A percentile compares a stretch with the other conserved stretches of the same genome.
Evolutionary conservation across 257 asterid species (phyloP).

Genomic region (Solanum gracilifrons): DNA sequence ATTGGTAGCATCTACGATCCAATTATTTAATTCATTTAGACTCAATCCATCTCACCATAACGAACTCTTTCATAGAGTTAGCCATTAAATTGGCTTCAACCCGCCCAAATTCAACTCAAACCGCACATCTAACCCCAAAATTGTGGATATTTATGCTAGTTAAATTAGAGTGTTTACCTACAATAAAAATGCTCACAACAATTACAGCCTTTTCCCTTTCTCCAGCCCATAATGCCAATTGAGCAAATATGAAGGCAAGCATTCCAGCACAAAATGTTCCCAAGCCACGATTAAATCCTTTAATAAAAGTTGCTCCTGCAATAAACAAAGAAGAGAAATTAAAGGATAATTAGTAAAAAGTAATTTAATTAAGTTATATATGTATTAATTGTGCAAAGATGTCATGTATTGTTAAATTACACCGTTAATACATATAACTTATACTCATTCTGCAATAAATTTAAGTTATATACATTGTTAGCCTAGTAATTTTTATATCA

Average conservation of each 20-base stretch:
- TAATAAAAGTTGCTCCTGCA: slow-evolving; percentile 51
- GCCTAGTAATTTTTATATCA: background rate
- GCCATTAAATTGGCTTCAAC: background rate
- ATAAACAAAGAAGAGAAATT: background rate
- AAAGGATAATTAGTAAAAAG: background rate
- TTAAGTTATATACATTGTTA: background rate
- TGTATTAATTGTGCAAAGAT: background rate
- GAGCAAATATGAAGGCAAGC: slow-evolving; percentile 40
- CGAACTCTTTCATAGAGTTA: background rate
- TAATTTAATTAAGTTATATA: background rate
- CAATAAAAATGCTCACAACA: slow-evolving; percentile 34
- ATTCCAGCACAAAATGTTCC: slow-evolving; percentile 54
- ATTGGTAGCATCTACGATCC: background rate
- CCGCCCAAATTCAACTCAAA: background rate
- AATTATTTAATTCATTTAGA: background rate
- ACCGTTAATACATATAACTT: background rate
- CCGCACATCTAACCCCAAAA: background rate
- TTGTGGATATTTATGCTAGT: background rate
- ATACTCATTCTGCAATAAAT: background rate
- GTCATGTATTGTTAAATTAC: background rate
- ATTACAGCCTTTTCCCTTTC: slow-evolving; percentile 25
- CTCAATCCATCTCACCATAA: background rate
- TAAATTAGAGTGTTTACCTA: slow-evolving; percentile 13
- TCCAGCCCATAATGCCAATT: slow-evolving; percentile 29
- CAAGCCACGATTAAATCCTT: slow-evolving; percentile 62